These are phyloP conservation scores for Bothriochloa decipiens DNA, from an alignment of 176 grass and related monocot genomes.

Conservation along the genomic window DNA sequence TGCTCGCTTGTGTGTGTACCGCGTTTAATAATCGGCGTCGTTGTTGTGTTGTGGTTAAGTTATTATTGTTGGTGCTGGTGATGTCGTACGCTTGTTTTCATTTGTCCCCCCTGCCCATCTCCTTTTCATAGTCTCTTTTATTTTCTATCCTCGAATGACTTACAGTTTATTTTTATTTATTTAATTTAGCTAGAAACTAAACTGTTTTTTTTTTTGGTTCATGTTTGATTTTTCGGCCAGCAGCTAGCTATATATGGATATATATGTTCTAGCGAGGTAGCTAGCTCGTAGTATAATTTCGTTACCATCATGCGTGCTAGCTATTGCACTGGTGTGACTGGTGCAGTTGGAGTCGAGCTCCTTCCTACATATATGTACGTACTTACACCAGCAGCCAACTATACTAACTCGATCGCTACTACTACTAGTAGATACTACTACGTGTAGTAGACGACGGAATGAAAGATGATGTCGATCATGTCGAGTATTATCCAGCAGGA, in stretches of 20 bases:
- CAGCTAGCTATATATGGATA: not conserved
- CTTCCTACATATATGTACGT: not conserved
- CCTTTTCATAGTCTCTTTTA: not conserved
- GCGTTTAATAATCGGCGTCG: constrained; percentile 52
- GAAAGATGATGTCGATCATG: constrained; percentile 4
- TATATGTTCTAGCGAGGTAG: too few species aligned
- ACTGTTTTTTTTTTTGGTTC: too few species aligned
- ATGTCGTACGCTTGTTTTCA: constrained; percentile 62
- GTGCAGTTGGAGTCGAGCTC: too few species aligned
- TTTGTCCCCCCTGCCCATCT: constrained; percentile 30
- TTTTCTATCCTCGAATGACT: not conserved
- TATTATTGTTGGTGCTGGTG: constrained; percentile 59
- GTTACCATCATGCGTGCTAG: too few species aligned
- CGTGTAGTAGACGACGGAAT: not conserved
- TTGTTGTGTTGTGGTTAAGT: constrained; percentile 61
- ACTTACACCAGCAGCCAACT: not conserved
- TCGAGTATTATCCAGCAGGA: constrained; percentile 19
- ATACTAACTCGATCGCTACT: not conserved
- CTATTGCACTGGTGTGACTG: too few species aligned
- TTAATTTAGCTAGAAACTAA: too few species aligned
- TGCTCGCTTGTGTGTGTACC: constrained; percentile 40
- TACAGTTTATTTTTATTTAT: not conserved
- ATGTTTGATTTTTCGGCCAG: not conserved
- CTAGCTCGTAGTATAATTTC: too few species aligned
- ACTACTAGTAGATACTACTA: not conserved